These are phyloP conservation scores for Madurella mycetomatis DNA, from an alignment of 2,329 filamentous ascomycete species.

Conservation along the genomic window DNA sequence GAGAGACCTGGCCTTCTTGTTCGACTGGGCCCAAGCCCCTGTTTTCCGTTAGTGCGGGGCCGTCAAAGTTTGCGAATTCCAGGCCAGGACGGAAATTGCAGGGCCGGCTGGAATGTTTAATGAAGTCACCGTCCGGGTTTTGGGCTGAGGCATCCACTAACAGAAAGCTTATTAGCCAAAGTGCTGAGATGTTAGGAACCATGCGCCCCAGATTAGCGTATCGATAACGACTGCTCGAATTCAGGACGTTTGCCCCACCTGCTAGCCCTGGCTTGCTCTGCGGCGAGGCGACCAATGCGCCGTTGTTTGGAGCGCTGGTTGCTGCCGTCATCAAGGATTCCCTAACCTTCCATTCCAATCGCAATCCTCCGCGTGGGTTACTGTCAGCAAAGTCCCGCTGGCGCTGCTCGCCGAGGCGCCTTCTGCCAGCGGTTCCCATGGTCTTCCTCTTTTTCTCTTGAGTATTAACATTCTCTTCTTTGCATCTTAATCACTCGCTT, in stretches of 20 bases:
- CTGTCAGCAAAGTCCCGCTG: constrained; percentile 20
- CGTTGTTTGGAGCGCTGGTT: background rate
- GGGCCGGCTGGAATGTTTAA: background rate
- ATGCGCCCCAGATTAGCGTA: background rate
- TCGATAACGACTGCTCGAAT: background rate
- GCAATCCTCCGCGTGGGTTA: constrained; percentile 14
- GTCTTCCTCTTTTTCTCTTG: background rate
- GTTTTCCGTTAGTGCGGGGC: background rate
- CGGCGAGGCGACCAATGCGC: too few species aligned
- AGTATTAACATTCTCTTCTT: background rate
- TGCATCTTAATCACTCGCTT: background rate
- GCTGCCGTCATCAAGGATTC: constrained; percentile 26
- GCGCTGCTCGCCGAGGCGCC: background rate
- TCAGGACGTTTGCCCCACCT: constrained; percentile 12
- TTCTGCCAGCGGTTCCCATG: constrained; percentile 1
- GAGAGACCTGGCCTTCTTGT: background rate
- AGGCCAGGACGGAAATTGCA: background rate
- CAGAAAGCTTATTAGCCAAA: background rate
- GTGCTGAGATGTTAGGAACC: background rate
- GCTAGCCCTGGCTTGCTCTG: background rate
- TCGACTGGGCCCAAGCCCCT: background rate
- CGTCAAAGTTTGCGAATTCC: too few species aligned
- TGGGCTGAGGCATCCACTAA: background rate
- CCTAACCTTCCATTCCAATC: constrained; percentile 25
- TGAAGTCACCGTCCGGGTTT: background rate